Base-by-base conservation (phyloP, 2,329 filamentous ascomycete species). In the Pseudohalonectria lignicola region DNA sequence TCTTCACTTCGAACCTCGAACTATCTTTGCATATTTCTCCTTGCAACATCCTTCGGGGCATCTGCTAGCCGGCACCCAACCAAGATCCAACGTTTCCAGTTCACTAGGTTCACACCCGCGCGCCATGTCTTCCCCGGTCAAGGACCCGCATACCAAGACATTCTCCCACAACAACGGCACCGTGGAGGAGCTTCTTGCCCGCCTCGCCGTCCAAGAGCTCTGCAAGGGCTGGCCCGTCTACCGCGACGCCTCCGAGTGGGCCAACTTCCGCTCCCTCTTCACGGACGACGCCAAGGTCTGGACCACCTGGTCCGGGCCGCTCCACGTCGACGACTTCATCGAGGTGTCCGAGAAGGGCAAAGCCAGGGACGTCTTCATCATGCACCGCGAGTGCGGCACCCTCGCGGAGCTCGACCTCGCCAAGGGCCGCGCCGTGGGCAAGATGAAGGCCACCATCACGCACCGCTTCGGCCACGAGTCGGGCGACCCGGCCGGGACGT, bases 181-280 rank as follows among this genome's bases (percentile, higher is more conserved):
- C 8, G 35, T 45, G 3, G 44, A 48, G 19, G 60, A 68, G 29
- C 49, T 68, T 4, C 55, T 69, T 12, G 58, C 66, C 41, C 61
- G 67, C 17, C 50, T 67, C 17, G 59, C 59, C 39, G 57, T 72
- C 7, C 59, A 65, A 1, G 67, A 71, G 50, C 53, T 72, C n/a
- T 69, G 66, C 55, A 69, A 68, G 47, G 67, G 67, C 32, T 71
- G 67, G 67, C 66, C 67, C 2, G 62, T 71, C 28, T 71, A 71
- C 49, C 62, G 67, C 23, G 67, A 71, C 42, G 60, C 66, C 10
- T 69, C 66, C 2, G 67, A 72, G 48, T 71, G 68, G 67, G 59
- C 60, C 51, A 70, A 71, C 55, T 71, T 66, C 46, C 63, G 65
- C 43, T 59, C 56, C 2, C 52, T 71, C 10, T 71, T 71, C 45